Conservation (phyloP, 192 early-diverging fungal species). For the Linnemannia exigua region DNA sequence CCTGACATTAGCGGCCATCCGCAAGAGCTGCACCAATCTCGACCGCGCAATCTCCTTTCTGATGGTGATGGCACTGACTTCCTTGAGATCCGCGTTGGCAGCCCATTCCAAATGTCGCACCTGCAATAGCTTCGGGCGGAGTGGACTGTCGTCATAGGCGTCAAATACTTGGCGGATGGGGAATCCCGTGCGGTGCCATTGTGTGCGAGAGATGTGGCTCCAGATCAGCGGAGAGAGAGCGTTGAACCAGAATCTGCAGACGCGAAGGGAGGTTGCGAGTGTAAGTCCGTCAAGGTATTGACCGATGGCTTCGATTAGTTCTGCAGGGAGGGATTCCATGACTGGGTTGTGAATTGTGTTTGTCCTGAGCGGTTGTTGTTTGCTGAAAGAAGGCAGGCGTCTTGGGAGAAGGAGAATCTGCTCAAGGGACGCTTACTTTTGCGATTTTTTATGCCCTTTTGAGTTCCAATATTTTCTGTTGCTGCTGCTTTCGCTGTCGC, state of each 20-base stretch:
- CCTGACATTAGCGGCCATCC: background rate
- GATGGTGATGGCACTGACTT: background rate
- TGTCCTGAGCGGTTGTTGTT: background rate
- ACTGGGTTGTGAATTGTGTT: background rate
- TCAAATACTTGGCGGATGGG: constrained; percentile 10
- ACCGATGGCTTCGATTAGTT: background rate
- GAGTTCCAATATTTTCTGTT: no score
- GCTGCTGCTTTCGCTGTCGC: no score
- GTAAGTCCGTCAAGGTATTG: constrained; percentile 1
- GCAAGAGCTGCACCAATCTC: background rate
- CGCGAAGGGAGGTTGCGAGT: background rate
- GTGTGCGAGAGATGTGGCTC: background rate
- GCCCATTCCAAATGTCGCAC: background rate
- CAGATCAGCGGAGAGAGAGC: background rate
- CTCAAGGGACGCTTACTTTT: no score
- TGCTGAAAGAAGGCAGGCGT: no score
- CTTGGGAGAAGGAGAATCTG: no score
- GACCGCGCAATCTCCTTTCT: background rate
- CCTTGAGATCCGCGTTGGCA: constrained; percentile 2
- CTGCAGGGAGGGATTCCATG: background rate
- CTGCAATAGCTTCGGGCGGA: background rate
- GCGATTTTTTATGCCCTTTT: no score
- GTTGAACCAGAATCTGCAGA: constrained; percentile 2
- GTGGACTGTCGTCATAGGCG: background rate
- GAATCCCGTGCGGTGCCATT: background rate